phyloP scores from a whole-genome alignment of 2,329 filamentous ascomycete species.

The Beauveria rudraprayagi region DNA sequence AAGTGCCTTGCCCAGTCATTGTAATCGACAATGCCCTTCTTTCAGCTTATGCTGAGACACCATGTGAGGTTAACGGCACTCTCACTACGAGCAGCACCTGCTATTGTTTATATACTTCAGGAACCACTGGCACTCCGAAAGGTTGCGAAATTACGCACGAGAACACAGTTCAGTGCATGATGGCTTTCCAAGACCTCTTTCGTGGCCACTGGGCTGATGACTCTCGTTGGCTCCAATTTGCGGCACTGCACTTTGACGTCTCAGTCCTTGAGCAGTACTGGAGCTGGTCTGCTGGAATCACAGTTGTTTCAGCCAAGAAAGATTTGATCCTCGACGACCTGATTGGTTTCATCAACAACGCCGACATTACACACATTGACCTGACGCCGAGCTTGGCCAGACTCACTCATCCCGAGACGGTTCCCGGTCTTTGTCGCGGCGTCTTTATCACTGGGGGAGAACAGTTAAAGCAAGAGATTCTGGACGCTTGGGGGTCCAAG shows the following conservation, averaged over 20 bases:
- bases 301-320: conserved; percentile 71
- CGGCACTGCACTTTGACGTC: conserved; percentile 90
- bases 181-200: conserved; percentile 77
- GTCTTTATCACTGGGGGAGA: conserved; percentile 94
- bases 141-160: conserved; percentile 84
- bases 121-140: conserved; percentile 79
- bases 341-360: conserved; percentile 58
- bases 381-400: conserved; percentile 81
- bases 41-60: conserved; percentile 14
- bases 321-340: conserved; percentile 84
- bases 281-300: conserved; percentile 88
- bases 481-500: conserved; percentile 74
- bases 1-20: conserved; percentile 24
- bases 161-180: conserved; percentile 82
- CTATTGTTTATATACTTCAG: conserved; percentile 82
- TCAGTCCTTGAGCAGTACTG: conserved; percentile 91
- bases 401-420: conserved; percentile 68
- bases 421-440: conserved; percentile 69
- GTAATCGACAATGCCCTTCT: conserved; percentile 26
- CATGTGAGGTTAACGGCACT: background rate
- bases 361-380: conserved; percentile 83
- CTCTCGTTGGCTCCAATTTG: conserved; percentile 86
- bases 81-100: conserved; percentile 49
- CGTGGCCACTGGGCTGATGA: conserved; percentile 60
- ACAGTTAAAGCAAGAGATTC: conserved; percentile 77